Percentiles rank a stretch among this genome's conserved stretches.
phyloP scores from a whole-genome alignment of 352 stramenopile genomes.

The Globisporangium irregulare region DNA sequence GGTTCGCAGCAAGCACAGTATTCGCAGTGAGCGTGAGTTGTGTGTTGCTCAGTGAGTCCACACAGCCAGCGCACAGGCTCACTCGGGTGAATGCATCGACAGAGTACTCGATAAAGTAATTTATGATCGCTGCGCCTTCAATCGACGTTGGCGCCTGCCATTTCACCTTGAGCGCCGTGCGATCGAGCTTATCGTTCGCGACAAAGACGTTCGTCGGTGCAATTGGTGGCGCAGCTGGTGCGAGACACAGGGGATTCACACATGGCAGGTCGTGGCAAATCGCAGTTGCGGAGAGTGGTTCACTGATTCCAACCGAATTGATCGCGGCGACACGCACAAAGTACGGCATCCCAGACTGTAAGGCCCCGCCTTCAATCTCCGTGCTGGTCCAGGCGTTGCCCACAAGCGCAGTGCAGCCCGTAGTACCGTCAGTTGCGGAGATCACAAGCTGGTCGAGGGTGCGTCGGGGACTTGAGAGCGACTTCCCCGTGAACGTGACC shows the following conservation, averaged over 20 bases:
- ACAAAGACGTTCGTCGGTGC: slow-evolving; percentile 77
- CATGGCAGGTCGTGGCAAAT: slow-evolving; percentile 56
- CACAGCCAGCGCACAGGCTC: slow-evolving; percentile 50
- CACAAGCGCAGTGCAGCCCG: slow-evolving; percentile 41
- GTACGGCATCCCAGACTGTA: slow-evolving; percentile 84
- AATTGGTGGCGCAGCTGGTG: slow-evolving; percentile 66
- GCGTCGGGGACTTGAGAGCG: slow-evolving; percentile 22
- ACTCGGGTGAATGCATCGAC: slow-evolving; percentile 42
- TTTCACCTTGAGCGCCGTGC: slow-evolving; percentile 77
- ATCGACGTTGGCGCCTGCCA: slow-evolving; percentile 66
- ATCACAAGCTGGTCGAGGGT: slow-evolving; percentile 45
- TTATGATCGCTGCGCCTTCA: slow-evolving; percentile 64
- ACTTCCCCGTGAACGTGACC: slow-evolving; percentile 88
- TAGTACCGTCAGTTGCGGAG: slow-evolving; percentile 50
- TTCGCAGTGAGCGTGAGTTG: slow-evolving; percentile 37
- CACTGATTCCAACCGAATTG: slow-evolving; percentile 83
- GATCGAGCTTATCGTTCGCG: slow-evolving; percentile 73
- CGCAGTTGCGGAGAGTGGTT: slow-evolving; percentile 36
- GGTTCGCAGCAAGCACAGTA: slow-evolving; percentile 28
- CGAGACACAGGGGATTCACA: slow-evolving; percentile 33
- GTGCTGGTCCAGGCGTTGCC: slow-evolving; percentile 65
- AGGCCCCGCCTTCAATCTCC: slow-evolving; percentile 72
- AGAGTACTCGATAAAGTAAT: slow-evolving; percentile 89
- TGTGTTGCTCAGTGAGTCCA: slow-evolving; percentile 28
- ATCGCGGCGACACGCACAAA: slow-evolving; percentile 88